These are phyloP conservation scores for Cutaneotrichosporon cavernicola DNA, from an alignment of 1,284 basidiomycete genomes.

Conservation along the genomic window DNA sequence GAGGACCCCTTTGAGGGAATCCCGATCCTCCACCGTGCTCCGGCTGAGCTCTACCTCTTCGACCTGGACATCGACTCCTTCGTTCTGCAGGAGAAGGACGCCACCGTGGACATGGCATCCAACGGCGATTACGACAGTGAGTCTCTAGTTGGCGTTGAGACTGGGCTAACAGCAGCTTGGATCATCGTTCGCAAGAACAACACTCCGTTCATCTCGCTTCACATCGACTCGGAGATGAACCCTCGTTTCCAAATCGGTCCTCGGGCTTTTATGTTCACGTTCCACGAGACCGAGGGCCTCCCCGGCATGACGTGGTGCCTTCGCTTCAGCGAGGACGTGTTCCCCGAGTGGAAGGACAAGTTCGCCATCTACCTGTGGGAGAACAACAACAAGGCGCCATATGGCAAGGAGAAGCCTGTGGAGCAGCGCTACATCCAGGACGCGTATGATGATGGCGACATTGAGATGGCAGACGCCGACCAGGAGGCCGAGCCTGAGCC, in stretches of 20 bases:
- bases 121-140: constrained; percentile 57
- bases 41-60: constrained; percentile 66
- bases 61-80: constrained; percentile 69
- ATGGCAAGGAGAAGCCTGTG: constrained; percentile 78
- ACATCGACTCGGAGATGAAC: constrained; percentile 60
- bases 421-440: constrained; percentile 64
- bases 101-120: constrained; percentile 67
- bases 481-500: constrained; percentile 44
- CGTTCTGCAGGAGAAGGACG: constrained; percentile 65
- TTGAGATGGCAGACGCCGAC: constrained; percentile 71
- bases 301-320: constrained; percentile 78
- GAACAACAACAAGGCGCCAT: constrained; percentile 69
- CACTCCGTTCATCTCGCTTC: constrained; percentile 51
- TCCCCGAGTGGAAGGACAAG: constrained; percentile 63
- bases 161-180: constrained; percentile 40
- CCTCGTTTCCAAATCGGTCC: constrained; percentile 56
- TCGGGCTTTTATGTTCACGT: constrained; percentile 67
- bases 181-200: constrained; percentile 48
- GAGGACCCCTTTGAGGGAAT: constrained; percentile 52
- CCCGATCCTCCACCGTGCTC: constrained; percentile 45
- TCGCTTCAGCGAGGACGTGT: constrained; percentile 64
- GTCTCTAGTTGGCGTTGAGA: constrained; percentile 13
- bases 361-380: constrained; percentile 82
- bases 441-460: constrained; percentile 69
- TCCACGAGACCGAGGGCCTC: constrained; percentile 57